phyloP scores from a whole-genome alignment of 176 grass and related monocot genomes.

The Oryza glumipatula region DNA sequence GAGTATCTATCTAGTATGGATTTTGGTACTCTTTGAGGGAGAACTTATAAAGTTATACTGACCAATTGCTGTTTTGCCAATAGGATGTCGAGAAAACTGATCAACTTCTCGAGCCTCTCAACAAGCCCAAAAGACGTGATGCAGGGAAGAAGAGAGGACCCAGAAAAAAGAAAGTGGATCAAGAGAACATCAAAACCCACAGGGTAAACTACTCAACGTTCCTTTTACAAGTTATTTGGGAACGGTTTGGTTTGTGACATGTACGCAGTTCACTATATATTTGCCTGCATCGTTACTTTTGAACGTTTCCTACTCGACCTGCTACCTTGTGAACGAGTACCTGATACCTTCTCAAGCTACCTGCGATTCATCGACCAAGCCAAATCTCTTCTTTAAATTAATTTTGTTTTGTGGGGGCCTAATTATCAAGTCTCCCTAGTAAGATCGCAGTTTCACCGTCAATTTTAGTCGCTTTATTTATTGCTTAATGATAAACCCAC shows the following conservation, averaged over 20 bases:
- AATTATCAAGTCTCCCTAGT: neutral
- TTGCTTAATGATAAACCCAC: neutral
- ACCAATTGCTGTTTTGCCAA: neutral
- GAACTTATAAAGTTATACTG: neutral
- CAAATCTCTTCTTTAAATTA: neutral
- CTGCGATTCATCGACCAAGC: neutral
- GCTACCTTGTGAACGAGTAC: neutral
- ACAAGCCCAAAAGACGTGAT: neutral
- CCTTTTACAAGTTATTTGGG: neutral
- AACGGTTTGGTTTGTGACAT: neutral
- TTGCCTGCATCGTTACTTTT: neutral
- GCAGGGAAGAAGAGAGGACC: slow-evolving; percentile 4
- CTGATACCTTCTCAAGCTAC: neutral
- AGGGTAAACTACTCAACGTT: neutral
- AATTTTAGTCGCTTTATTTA: neutral
- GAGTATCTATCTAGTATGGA: neutral
- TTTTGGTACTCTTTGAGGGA: neutral
- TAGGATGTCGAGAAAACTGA: slow-evolving; percentile 11
- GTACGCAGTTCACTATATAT: neutral
- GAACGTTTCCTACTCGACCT: neutral
- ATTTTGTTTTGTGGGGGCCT: neutral
- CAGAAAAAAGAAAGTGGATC: neutral
- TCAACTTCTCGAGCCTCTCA: neutral
- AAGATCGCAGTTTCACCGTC: neutral
- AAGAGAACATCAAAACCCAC: neutral